A percentile compares a stretch with the other conserved stretches of the same genome.
Conservation (phyloP, 2,329 filamentous ascomycete genomes). For the Phaeosphaeriaceae sp. region DNA sequence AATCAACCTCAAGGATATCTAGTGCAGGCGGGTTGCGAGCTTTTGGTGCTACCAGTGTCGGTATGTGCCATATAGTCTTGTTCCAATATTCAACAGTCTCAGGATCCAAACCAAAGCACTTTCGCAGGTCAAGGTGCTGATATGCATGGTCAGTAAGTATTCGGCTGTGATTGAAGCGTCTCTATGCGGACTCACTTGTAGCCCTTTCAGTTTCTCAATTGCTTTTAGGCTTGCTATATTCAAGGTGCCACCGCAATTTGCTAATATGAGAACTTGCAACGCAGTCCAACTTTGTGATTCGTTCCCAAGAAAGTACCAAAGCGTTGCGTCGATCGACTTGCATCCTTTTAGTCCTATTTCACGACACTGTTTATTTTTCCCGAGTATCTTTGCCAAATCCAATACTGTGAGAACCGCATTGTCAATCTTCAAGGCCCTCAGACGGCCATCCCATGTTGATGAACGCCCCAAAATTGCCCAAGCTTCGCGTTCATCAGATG, state of each 20-base stretch:
- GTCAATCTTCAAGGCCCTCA: slow-evolving; percentile 29
- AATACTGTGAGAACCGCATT: slow-evolving; percentile 23
- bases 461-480: slow-evolving; percentile 22
- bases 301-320: slow-evolving; percentile 29
- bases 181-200: slow-evolving; percentile 30
- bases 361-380: slow-evolving; percentile 15
- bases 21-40: slow-evolving; percentile 5
- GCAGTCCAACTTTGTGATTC: slow-evolving; percentile 22
- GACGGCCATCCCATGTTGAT: background rate
- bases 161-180: background rate
- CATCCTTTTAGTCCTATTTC: slow-evolving; percentile 35
- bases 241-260: slow-evolving; percentile 29
- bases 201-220: slow-evolving; percentile 18
- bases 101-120: slow-evolving; percentile 30
- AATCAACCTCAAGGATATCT: slow-evolving; percentile 42
- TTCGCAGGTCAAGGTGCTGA: slow-evolving; percentile 36
- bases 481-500: slow-evolving; percentile 14
- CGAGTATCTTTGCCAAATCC: slow-evolving; percentile 28
- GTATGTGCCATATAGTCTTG: slow-evolving; percentile 32
- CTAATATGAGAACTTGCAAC: slow-evolving; percentile 27
- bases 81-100: slow-evolving; percentile 30
- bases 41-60: slow-evolving; percentile 29
- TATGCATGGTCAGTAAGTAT: slow-evolving; percentile 3
- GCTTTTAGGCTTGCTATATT: slow-evolving; percentile 22
- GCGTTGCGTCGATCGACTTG: slow-evolving; percentile 13